Conservation (phyloP, 306 rosid species). For the cucumber (Cucumis sativus) region DNA sequence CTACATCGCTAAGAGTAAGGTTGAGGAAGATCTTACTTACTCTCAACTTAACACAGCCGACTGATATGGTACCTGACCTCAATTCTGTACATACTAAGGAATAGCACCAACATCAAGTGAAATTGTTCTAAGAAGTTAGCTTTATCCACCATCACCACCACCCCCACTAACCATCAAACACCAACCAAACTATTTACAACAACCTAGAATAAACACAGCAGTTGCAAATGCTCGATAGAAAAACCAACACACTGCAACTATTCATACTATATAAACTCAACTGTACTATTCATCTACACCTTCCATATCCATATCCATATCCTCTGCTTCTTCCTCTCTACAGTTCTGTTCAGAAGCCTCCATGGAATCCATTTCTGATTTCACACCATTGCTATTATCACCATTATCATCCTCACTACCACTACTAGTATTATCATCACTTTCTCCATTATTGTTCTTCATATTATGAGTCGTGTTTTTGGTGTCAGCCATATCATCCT, state of each 20-base stretch:
- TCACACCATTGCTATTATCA: constrained; percentile 17
- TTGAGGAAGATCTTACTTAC: not conserved
- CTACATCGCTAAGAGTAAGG: not conserved
- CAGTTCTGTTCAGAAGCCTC: constrained; percentile 25
- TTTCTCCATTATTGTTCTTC: constrained; percentile 21
- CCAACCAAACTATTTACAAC: not conserved
- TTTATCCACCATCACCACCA: not conserved
- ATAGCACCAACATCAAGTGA: not conserved
- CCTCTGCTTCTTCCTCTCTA: not conserved
- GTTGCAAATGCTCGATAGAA: not conserved
- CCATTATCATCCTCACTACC: constrained; percentile 13
- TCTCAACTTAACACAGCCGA: not conserved
- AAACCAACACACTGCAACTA: not conserved
- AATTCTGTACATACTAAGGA: not conserved
- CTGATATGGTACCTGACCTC: not conserved
- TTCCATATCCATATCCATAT: not conserved
- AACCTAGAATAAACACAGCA: not conserved
- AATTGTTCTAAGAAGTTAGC: not conserved
- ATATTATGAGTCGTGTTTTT: constrained; percentile 11
- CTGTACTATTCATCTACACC: not conserved
- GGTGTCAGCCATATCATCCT: constrained; percentile 25
- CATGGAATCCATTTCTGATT: constrained; percentile 18
- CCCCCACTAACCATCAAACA: not conserved
- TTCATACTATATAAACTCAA: not conserved
- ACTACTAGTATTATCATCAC: constrained; percentile 16